Percentiles rank a stretch among this genome's conserved stretches.
Evolutionary conservation across 2,329 filamentous ascomycete species (phyloP).

Genomic region (Aureobasidium sp.): DNA sequence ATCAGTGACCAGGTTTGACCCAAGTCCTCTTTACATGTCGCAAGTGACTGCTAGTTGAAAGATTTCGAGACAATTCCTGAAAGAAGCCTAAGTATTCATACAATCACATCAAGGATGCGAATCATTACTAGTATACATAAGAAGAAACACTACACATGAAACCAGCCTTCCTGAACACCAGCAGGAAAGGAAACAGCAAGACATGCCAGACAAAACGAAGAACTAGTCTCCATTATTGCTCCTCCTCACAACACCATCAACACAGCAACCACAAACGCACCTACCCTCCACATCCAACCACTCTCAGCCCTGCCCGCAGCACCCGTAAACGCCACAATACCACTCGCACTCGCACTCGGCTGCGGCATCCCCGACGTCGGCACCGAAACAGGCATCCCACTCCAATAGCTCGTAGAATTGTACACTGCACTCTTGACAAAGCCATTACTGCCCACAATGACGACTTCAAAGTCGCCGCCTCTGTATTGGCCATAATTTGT

Average conservation of each 20-base stretch:
- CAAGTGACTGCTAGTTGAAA: neutral
- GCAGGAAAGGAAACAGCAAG: neutral
- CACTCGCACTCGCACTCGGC: neutral
- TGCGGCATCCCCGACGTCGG: conserved; percentile 21
- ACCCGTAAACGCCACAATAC: neutral
- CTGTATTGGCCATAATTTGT: conserved; percentile 24
- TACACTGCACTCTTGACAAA: conserved; percentile 17
- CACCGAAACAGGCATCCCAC: conserved; percentile 20
- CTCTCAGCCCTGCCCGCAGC: neutral
- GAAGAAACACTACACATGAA: neutral
- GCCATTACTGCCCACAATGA: conserved; percentile 21
- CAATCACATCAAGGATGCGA: neutral
- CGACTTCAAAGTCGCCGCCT: conserved; percentile 23
- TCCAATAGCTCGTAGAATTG: neutral
- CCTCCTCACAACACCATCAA: neutral
- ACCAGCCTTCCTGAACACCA: neutral
- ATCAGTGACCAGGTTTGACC: neutral
- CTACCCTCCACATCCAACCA: neutral
- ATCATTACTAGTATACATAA: neutral
- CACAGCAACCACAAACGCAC: neutral
- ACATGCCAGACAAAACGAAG: neutral
- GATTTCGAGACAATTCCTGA: too few relatives aligned
- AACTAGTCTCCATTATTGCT: neutral
- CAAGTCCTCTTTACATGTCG: neutral
- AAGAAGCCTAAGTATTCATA: neutral